phyloP scores from a whole-genome alignment of 129 eudicot species.

The Silybum marianum region DNA sequence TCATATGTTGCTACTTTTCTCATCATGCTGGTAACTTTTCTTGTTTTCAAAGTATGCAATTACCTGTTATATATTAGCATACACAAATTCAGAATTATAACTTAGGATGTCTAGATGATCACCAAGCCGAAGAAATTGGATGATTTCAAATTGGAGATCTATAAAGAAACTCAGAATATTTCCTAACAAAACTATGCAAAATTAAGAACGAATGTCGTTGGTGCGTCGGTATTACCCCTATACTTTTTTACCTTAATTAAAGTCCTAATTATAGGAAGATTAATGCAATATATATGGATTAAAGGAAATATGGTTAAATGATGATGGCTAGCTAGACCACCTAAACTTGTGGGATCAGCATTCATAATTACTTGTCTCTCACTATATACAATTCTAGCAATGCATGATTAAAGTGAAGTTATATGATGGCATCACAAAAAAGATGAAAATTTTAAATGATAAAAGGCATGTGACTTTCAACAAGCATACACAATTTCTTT shows the following conservation, averaged over 20 bases:
- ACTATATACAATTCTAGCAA: constrained; percentile 16
- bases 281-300: background rate
- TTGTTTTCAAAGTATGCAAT: constrained; percentile 11
- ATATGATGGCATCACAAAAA: constrained; percentile 40
- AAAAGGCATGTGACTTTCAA: constrained; percentile 30
- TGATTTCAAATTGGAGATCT: background rate
- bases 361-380: constrained; percentile 31
- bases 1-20: background rate
- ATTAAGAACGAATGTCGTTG: background rate
- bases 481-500: constrained; percentile 16
- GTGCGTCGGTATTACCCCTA: background rate
- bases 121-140: background rate
- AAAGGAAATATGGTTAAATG: constrained; percentile 22
- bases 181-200: constrained; percentile 7
- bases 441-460: constrained; percentile 34
- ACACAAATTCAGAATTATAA: background rate
- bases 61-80: background rate
- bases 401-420: constrained; percentile 45
- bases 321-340: background rate
- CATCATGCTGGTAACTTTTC: constrained; percentile 8
- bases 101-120: background rate
- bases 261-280: background rate
- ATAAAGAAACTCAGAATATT: background rate
- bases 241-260: background rate
- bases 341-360: constrained; percentile 21